Evolutionary conservation across 495 filamentous ascomycete species (phyloP).

Genomic region (Penicillium salamii): DNA sequence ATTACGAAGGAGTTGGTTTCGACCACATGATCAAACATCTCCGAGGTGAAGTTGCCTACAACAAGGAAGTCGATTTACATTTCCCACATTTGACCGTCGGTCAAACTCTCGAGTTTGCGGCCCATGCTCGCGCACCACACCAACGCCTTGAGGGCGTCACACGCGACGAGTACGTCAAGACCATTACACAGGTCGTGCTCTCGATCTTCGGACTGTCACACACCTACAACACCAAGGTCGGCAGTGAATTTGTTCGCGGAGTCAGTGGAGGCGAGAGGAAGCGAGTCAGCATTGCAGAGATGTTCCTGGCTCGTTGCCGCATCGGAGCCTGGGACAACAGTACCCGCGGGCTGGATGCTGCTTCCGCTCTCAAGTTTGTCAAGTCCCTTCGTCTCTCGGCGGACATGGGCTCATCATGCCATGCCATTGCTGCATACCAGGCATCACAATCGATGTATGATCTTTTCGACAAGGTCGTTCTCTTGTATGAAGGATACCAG

Average conservation of each 20-base stretch:
- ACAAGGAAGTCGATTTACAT: constrained; percentile 60
- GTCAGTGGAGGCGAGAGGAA: constrained; percentile 85
- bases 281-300: constrained; percentile 52
- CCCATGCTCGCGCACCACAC: constrained; percentile 45
- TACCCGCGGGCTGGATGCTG: constrained; percentile 80
- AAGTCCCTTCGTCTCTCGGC: constrained; percentile 71
- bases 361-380: constrained; percentile 67
- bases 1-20: constrained; percentile 47
- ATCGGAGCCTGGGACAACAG: constrained; percentile 82
- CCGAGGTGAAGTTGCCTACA: constrained; percentile 61
- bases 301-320: constrained; percentile 59
- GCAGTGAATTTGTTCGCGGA: constrained; percentile 52
- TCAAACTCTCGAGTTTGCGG: constrained; percentile 61
- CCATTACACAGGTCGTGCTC: constrained; percentile 54
- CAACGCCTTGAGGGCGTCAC: constrained; percentile 41
- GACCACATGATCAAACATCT: constrained; percentile 52
- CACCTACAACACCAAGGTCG: constrained; percentile 47
- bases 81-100: constrained; percentile 64
- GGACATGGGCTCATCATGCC: constrained; percentile 67
- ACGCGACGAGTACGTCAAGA: constrained; percentile 36
- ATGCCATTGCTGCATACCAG: constrained; percentile 81
- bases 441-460: constrained; percentile 80
- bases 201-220: constrained; percentile 57
- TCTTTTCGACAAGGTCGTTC: constrained; percentile 55
- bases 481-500: constrained; percentile 61